A percentile compares a stretch with the other conserved stretches of the same genome.
These are phyloP conservation scores for Nematodospora anomalae DNA, from an alignment of 1,139 yeast species.

Conservation along the genomic window DNA sequence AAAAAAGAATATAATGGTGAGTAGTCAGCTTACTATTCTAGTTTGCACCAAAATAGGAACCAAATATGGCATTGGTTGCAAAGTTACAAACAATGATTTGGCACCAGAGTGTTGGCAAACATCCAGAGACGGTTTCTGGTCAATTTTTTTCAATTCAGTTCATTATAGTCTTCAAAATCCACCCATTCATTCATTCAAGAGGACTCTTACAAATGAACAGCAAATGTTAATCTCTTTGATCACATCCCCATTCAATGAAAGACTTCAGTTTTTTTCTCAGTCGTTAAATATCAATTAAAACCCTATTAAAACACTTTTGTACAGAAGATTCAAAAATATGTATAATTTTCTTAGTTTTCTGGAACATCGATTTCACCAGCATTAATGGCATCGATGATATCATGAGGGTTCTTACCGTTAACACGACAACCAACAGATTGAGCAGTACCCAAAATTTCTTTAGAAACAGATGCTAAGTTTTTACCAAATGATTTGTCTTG, in stretches of 20 bases:
- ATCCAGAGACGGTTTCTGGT: constrained; percentile 15
- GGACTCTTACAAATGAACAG: constrained; percentile 1
- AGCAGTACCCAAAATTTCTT: constrained; percentile 99
- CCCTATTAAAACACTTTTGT: constrained; percentile 21
- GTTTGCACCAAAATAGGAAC: constrained; percentile 98
- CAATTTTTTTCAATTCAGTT: constrained; percentile 1
- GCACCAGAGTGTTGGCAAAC: constrained; percentile 98
- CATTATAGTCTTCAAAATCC: constrained; percentile 1
- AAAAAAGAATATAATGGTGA: constrained; percentile 57
- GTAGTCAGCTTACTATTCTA: constrained; percentile 71
- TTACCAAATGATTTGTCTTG: constrained; percentile 97
- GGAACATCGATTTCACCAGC: constrained; percentile 98
- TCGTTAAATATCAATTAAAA: constrained; percentile 18
- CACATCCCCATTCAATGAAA: background rate
- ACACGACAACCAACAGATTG: constrained; percentile 99
- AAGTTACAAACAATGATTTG: constrained; percentile 39
- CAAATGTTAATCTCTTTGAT: background rate
- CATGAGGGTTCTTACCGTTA: constrained; percentile 99
- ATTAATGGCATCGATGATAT: constrained; percentile 95
- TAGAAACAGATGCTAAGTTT: constrained; percentile 93
- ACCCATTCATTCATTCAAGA: background rate
- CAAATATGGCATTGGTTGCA: constrained; percentile 50
- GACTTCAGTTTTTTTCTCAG: constrained; percentile 6
- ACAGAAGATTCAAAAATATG: constrained; percentile 8
- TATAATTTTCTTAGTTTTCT: constrained; percentile 59